Conservation (phyloP, 129 eudicot species). For the Artemisia argyi region DNA sequence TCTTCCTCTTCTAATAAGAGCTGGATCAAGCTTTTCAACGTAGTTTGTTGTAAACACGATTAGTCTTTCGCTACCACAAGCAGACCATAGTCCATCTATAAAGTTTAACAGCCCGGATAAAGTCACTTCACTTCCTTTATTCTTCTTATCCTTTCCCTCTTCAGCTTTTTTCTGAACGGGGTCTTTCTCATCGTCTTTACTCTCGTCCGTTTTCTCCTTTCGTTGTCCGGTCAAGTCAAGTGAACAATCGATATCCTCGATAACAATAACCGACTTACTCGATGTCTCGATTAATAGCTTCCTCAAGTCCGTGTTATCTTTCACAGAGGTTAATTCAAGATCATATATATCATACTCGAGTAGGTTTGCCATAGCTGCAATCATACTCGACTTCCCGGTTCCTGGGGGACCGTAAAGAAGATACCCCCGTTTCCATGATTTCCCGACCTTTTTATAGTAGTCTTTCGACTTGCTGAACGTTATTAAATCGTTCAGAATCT, state of each 20-base stretch:
- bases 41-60: constrained; percentile 43
- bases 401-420: constrained; percentile 59
- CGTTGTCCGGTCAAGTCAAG: constrained; percentile 20
- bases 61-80: constrained; percentile 28
- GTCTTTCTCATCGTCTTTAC: not conserved
- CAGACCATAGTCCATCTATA: constrained; percentile 52
- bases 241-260: constrained; percentile 55
- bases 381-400: constrained; percentile 56
- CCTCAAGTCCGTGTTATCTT: constrained; percentile 39
- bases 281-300: constrained; percentile 43
- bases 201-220: not conserved
- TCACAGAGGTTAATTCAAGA: constrained; percentile 38
- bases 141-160: not conserved
- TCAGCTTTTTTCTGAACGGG: not conserved
- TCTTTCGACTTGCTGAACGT: constrained; percentile 38
- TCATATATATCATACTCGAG: constrained; percentile 47
- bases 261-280: constrained; percentile 43
- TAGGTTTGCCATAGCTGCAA: constrained; percentile 54
- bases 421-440: constrained; percentile 58
- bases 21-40: constrained; percentile 52
- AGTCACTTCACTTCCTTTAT: constrained; percentile 3
- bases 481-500: constrained; percentile 34
- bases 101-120: constrained; percentile 40
- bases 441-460: constrained; percentile 40
- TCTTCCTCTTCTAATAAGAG: constrained; percentile 44